Percentiles rank a stretch among this genome's conserved stretches.
phyloP scores from a whole-genome alignment of 208 protist genomes.

The Wallacemonas sp. region DNA sequence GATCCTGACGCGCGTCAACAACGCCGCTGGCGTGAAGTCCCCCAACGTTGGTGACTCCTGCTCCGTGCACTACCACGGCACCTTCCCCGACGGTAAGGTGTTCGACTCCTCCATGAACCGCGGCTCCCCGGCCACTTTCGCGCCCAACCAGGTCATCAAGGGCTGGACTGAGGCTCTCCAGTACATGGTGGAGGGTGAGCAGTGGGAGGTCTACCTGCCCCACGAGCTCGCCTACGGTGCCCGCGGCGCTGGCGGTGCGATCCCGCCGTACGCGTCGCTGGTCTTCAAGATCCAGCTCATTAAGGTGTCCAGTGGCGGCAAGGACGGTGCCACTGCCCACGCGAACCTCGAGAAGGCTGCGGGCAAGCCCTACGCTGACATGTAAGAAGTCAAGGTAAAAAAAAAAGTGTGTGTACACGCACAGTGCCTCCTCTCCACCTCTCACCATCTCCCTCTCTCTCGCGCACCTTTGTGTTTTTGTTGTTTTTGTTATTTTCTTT shows the following conservation, averaged over 20 bases:
- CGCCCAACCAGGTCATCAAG: slow-evolving; percentile 74
- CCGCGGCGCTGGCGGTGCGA: slow-evolving; percentile 52
- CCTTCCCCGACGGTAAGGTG: slow-evolving; percentile 64
- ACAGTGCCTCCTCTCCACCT: too few relatives aligned
- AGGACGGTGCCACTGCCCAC: slow-evolving; percentile 44
- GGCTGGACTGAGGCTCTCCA: slow-evolving; percentile 87
- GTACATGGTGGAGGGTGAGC: slow-evolving; percentile 85
- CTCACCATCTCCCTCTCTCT: too few relatives aligned
- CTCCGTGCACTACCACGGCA: slow-evolving; percentile 81
- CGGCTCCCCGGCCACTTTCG: slow-evolving; percentile 59
- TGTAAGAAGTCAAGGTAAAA: slow-evolving; percentile 29
- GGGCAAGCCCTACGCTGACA: slow-evolving; percentile 43
- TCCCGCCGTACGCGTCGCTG: slow-evolving; percentile 68
- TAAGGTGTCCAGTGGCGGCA: slow-evolving; percentile 65
- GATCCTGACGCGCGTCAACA: slow-evolving; percentile 45
- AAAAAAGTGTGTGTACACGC: background rate
- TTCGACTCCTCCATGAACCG: slow-evolving; percentile 86
- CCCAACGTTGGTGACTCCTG: slow-evolving; percentile 59
- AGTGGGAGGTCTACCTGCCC: slow-evolving; percentile 84
- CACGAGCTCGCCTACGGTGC: slow-evolving; percentile 76
- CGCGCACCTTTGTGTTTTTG: too few relatives aligned
- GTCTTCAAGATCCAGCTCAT: slow-evolving; percentile 83
- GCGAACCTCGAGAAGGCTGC: slow-evolving; percentile 55
- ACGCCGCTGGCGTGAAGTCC: slow-evolving; percentile 31
- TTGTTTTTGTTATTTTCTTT: too few relatives aligned